Conservation (phyloP, 345 rosid species). For the Rhizophora apiculata region DNA sequence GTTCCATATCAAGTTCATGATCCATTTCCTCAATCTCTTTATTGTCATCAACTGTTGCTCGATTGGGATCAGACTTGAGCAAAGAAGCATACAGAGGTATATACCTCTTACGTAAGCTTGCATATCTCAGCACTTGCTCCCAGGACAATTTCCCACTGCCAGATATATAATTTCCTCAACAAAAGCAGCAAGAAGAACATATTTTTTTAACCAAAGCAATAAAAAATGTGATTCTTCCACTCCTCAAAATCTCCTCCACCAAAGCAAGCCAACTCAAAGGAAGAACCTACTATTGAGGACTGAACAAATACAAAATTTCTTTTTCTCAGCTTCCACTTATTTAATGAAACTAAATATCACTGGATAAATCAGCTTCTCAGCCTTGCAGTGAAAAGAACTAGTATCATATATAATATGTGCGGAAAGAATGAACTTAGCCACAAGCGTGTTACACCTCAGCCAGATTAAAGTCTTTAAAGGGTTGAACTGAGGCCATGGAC, state of each 20-base stretch:
- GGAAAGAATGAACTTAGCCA: too few species aligned
- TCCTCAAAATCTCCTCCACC: slow-evolving; percentile 1
- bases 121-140: slow-evolving; percentile 76
- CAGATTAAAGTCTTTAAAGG: too few species aligned
- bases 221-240: not conserved
- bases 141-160: slow-evolving; percentile 94
- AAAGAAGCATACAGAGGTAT: slow-evolving; percentile 79
- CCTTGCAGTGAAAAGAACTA: too few species aligned
- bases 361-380: not conserved
- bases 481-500: too few species aligned
- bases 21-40: slow-evolving; percentile 83
- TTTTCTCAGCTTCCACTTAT: not conserved
- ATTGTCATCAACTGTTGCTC: slow-evolving; percentile 59
- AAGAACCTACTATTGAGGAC: not conserved
- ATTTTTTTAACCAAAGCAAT: not conserved
- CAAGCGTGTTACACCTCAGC: too few species aligned
- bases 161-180: slow-evolving; percentile 36
- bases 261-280: not conserved
- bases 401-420: too few species aligned
- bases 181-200: slow-evolving; percentile 8
- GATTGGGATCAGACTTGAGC: slow-evolving; percentile 74
- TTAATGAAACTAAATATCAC: not conserved
- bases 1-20: slow-evolving; percentile 77
- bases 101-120: slow-evolving; percentile 81
- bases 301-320: not conserved